Conservation (phyloP, 2,329 filamentous ascomycete genomes). For the Pseudocercospora pini-densiflorae region DNA sequence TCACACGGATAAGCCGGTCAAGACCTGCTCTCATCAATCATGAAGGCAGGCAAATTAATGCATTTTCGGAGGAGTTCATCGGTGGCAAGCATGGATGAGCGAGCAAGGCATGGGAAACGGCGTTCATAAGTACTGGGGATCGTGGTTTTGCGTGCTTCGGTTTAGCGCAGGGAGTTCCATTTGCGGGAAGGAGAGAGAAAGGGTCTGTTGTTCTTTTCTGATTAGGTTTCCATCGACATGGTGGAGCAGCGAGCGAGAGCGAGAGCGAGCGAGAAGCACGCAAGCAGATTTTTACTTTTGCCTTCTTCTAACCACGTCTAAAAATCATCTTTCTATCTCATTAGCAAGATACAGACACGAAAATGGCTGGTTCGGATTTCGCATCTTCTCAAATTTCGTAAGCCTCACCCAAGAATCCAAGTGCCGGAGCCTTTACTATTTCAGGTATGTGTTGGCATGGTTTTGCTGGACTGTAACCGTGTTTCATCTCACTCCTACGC, state of each 20-base stretch:
- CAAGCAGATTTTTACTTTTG: background rate
- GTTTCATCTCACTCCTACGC: background rate
- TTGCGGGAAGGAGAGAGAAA: background rate
- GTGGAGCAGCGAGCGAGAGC: background rate
- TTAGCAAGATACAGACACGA: background rate
- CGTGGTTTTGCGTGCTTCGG: background rate
- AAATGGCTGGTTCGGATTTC: background rate
- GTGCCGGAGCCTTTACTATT: background rate
- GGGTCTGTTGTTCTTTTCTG: background rate
- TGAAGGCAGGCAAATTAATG: conserved; percentile 9
- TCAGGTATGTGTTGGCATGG: conserved; percentile 5
- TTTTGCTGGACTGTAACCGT: background rate
- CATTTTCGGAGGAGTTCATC: conserved; percentile 10
- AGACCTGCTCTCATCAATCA: background rate
- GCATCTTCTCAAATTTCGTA: background rate
- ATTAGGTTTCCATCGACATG: background rate
- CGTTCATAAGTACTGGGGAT: background rate
- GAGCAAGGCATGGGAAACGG: background rate
- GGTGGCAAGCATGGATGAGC: conserved; percentile 5
- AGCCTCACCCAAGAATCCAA: background rate
- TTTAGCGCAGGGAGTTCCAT: conserved; percentile 9
- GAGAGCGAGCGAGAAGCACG: background rate
- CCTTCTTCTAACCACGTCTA: background rate
- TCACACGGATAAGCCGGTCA: background rate
- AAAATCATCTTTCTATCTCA: background rate